Evolutionary conservation across 2,329 filamentous ascomycete genomes (phyloP).

Genomic region (Ascomycota sp.): DNA sequence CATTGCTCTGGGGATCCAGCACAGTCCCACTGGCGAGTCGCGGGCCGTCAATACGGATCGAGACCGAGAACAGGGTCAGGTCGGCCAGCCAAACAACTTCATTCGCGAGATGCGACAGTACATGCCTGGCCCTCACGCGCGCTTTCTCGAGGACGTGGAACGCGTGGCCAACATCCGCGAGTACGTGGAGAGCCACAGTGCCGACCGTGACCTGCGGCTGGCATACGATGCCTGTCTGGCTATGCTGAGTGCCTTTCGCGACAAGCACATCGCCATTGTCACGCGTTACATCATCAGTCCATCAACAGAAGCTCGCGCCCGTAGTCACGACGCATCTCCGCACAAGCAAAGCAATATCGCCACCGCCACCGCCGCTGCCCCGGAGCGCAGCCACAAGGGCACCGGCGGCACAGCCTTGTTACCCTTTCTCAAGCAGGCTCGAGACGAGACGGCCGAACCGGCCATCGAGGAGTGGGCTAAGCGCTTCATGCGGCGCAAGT

Average conservation of each 20-base stretch:
- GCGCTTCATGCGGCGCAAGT: constrained; percentile 31
- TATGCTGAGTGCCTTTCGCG: constrained; percentile 46
- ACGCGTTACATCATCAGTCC: constrained; percentile 87
- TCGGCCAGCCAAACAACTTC: constrained; percentile 44
- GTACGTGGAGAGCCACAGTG: constrained; percentile 43
- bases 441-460: constrained; percentile 86
- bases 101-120: constrained; percentile 92
- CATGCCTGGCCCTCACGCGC: constrained; percentile 83
- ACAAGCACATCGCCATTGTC: constrained; percentile 92
- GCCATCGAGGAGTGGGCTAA: constrained; percentile 47
- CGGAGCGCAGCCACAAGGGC: constrained; percentile 46
- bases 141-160: constrained; percentile 64
- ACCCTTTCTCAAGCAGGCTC: constrained; percentile 84
- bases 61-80: constrained; percentile 20
- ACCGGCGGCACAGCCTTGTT: constrained; percentile 89
- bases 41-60: constrained; percentile 20
- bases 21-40: constrained; percentile 67
- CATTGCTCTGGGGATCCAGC: constrained; percentile 68
- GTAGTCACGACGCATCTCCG: constrained; percentile 26
- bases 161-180: constrained; percentile 67
- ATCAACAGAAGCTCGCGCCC: constrained; percentile 48
- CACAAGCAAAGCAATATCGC: constrained; percentile 37
- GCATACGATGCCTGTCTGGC: constrained; percentile 80
- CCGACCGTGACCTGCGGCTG: constrained; percentile 44
- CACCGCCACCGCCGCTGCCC: constrained; percentile 26